A percentile compares a stretch with the other conserved stretches of the same genome.
phyloP scores from a whole-genome alignment of 192 early-diverging fungal species.

The Borealophlyctis nickersoniae region DNA sequence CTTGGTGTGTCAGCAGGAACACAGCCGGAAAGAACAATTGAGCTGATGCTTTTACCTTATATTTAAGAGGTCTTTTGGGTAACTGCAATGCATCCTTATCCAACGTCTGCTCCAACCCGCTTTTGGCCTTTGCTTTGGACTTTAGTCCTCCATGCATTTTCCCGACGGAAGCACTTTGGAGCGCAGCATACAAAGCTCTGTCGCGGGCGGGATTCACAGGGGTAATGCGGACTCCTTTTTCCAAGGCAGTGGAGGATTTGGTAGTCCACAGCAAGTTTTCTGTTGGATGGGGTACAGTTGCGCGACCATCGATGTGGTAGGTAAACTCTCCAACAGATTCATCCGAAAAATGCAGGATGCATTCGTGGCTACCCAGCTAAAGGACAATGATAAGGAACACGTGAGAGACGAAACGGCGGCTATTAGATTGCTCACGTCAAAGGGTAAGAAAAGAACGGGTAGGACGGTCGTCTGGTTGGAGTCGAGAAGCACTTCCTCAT shows the following conservation, averaged over 20 bases:
- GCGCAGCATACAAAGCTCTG: conserved; percentile 35
- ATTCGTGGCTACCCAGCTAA: conserved; percentile 41
- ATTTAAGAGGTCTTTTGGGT: conserved; percentile 33
- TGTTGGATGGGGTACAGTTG: conserved; percentile 25
- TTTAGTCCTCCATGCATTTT: conserved; percentile 8
- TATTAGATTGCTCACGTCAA: conserved; percentile 36
- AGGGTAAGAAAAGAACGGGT: conserved; percentile 43
- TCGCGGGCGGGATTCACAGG: conserved; percentile 40
- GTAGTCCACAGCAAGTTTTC: conserved; percentile 40
- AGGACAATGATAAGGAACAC: conserved; percentile 7
- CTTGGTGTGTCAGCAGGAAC: too few relatives aligned
- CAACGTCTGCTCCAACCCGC: not conserved
- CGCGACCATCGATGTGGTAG: conserved; percentile 43
- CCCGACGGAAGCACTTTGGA: conserved; percentile 13
- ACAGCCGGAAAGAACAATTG: too few relatives aligned
- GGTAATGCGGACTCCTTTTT: conserved; percentile 43
- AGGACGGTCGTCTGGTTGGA: conserved; percentile 19
- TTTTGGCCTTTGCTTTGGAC: conserved; percentile 12
- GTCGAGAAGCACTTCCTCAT: conserved; percentile 28
- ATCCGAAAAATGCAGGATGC: conserved; percentile 44
- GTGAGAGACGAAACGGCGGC: not conserved
- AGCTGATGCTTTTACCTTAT: too few relatives aligned
- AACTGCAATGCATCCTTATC: conserved; percentile 28
- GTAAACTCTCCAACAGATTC: conserved; percentile 46
- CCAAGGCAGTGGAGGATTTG: conserved; percentile 34